Percentiles rank a stretch among this genome's conserved stretches.
Conservation (phyloP, 2,329 filamentous ascomycete species). For the Lasiodiplodia gonubiensis region DNA sequence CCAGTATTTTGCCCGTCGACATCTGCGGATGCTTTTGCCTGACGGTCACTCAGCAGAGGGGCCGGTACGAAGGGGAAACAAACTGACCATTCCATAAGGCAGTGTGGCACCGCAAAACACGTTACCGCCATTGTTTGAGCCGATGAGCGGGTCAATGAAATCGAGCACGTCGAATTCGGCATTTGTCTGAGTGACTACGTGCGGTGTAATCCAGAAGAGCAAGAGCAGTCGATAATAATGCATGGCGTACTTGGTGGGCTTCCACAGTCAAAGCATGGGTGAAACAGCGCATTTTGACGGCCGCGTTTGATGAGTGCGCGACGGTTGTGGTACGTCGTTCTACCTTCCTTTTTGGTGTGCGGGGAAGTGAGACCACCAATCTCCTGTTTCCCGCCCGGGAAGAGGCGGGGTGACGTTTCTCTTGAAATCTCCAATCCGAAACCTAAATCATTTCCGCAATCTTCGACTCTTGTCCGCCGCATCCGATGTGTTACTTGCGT, state of each 20-base stretch:
- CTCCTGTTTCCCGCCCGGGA: not conserved
- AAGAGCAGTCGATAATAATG: not conserved
- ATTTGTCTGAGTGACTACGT: not conserved
- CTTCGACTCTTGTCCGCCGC: not conserved
- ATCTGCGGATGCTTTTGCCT: slow-evolving; percentile 50
- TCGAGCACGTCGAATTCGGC: slow-evolving; percentile 38
- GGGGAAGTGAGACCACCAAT: not conserved
- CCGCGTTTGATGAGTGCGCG: not conserved
- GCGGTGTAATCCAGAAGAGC: not conserved
- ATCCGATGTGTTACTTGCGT: not conserved
- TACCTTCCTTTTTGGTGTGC: slow-evolving; percentile 13
- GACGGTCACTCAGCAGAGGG: slow-evolving; percentile 55
- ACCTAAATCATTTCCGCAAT: too few species aligned
- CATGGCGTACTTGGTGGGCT: not conserved
- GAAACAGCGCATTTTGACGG: not conserved
- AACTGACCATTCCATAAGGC: slow-evolving; percentile 50
- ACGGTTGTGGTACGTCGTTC: not conserved
- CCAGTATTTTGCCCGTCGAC: slow-evolving; percentile 60
- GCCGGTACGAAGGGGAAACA: not conserved
- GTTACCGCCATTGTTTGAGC: slow-evolving; percentile 52
- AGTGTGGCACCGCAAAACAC: slow-evolving; percentile 55
- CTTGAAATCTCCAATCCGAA: too few species aligned
- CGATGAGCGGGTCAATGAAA: slow-evolving; percentile 53
- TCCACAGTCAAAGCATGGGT: not conserved
- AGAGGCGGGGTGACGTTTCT: too few species aligned